Evolutionary conservation across 148 eudicot species (phyloP), one percentile per base, ranked within the genome.

Genomic region (Camellia lanceoleosa): DNA sequence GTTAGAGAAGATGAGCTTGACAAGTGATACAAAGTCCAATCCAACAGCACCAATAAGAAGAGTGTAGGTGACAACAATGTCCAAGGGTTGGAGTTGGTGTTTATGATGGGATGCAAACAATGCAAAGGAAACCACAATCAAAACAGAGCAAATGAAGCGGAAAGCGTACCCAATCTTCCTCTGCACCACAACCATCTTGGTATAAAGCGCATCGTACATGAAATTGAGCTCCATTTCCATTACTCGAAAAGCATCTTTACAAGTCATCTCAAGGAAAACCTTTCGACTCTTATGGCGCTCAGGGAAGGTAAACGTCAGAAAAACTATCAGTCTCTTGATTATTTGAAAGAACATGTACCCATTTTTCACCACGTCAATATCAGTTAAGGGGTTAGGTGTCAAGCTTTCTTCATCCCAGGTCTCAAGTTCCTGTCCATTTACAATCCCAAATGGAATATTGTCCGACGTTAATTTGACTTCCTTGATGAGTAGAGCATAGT

Each of bases 1-100:
- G 15, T 71, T 58, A 3, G 74, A 71, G 59, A 71, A 71, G 54
- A 71, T 51, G 41, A 71, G 74, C 59, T 71, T 71, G 74, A 71
- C 16, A 5, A 71, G 11, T n/a, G 74, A 58, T 9, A 71, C 3
- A 5, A 74, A 23, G 47, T 74, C 77, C 64, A 74, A 56, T 3
- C 44, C 46, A 56, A 56, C 13, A 14, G 77, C 77, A 30, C 38
- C 38, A 30, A 30, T 30, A 30, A 30, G 38, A 30, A 30, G 38
- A 30, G 1, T 30, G 38, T 30, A 30, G 38, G 38, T 30, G 38
- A 30, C 38, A 30, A 30, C 38, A 30, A 30, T 30, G 38, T 30
- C 71, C 13, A 30, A 38, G 41, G 4, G 47, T 2, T 38, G 64
- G 64, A 74, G 38, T 58, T 38, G 9, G 49, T 30, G 77, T 74